Percentiles rank a stretch among this genome's conserved stretches.
These are phyloP conservation scores for Cryptococcus sp. DNA, from an alignment of 1,284 basidiomycete genomes.

Conservation along the genomic window DNA sequence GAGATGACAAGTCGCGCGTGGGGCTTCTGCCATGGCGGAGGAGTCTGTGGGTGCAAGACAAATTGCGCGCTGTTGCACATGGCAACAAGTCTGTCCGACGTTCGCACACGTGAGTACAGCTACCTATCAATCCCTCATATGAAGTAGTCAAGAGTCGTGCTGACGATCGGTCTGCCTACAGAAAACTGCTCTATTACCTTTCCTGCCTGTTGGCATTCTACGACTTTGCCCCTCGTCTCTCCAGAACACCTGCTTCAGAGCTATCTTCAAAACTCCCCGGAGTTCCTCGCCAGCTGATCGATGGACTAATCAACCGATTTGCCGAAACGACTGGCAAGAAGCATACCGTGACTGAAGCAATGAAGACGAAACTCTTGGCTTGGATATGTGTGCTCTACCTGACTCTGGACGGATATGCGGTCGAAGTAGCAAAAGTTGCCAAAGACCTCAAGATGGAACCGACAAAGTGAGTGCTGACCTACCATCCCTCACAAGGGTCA, in stretches of 20 bases:
- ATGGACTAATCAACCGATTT: constrained; percentile 75
- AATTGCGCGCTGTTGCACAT: constrained; percentile 32
- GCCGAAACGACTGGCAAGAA: constrained; percentile 66
- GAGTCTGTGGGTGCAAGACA: constrained; percentile 64
- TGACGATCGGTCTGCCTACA: constrained; percentile 41
- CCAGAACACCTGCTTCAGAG: constrained; percentile 33
- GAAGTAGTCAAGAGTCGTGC: background rate
- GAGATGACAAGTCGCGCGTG: constrained; percentile 59
- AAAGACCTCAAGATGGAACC: constrained; percentile 68
- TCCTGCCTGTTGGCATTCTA: constrained; percentile 72
- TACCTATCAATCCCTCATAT: background rate
- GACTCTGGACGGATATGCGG: constrained; percentile 71
- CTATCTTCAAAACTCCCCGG: constrained; percentile 61
- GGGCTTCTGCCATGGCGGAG: constrained; percentile 64
- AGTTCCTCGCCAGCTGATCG: constrained; percentile 67
- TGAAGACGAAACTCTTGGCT: constrained; percentile 69
- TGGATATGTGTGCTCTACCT: constrained; percentile 79
- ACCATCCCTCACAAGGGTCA: background rate
- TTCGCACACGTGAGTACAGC: constrained; percentile 59
- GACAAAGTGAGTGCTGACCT: constrained; percentile 59
- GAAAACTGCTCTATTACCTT: constrained; percentile 76
- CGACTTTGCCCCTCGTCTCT: constrained; percentile 47
- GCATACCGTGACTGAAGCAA: constrained; percentile 67
- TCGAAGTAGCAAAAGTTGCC: constrained; percentile 67
- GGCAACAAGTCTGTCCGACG: constrained; percentile 16